Evolutionary conservation across 176 grass and related monocot genomes (phyloP).

Genomic region (Coix lacrymajobi): DNA sequence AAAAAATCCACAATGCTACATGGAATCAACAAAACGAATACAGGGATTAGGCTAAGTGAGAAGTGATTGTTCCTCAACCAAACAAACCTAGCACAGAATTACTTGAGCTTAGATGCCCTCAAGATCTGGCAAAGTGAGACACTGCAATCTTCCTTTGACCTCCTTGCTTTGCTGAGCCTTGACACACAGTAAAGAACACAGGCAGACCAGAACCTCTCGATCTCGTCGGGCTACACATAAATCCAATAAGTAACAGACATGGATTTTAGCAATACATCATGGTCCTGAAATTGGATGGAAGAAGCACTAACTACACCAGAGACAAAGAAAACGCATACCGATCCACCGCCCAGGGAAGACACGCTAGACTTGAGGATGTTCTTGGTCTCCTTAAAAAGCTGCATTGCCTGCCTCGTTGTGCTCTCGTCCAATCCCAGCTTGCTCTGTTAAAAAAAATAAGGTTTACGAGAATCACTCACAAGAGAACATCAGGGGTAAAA

Average conservation of each 20-base stretch:
- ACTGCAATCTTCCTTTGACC: constrained; percentile 45
- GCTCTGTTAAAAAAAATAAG: constrained; percentile 30
- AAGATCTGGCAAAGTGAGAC: constrained; percentile 72
- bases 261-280: not conserved
- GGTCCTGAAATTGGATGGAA: not conserved
- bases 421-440: constrained; percentile 70
- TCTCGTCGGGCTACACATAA: constrained; percentile 66
- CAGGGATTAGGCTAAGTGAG: not conserved
- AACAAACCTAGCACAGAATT: constrained; percentile 9
- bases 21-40: constrained; percentile 21
- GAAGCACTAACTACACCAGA: not conserved
- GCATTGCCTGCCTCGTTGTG: constrained; percentile 58
- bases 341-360: constrained; percentile 72
- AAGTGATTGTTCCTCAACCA: not conserved
- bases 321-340: constrained; percentile 30
- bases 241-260: constrained; percentile 12
- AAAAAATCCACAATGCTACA: constrained; percentile 85
- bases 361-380: constrained; percentile 56
- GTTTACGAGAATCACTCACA: not conserved
- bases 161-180: constrained; percentile 51
- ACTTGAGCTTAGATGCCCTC: constrained; percentile 81
- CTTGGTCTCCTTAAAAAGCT: constrained; percentile 68
- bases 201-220: constrained; percentile 72
- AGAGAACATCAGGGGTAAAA: not conserved
- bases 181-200: constrained; percentile 88